Conservation (phyloP, 257 asterid genomes). For the Ocimum tenuiflorum region DNA sequence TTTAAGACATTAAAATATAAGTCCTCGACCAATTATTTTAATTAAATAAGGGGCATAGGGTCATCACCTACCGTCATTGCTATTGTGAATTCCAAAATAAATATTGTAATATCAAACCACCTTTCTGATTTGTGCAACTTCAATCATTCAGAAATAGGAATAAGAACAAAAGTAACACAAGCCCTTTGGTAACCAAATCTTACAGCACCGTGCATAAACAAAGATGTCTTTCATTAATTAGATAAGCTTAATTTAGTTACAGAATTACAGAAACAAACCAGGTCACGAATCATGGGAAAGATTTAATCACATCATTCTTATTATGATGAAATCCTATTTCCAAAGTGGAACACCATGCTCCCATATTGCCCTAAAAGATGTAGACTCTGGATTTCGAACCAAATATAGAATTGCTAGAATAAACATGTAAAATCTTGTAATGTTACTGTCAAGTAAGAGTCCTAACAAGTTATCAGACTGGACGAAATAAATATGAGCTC, state of each 20-base stretch:
- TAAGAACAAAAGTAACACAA: too few relatives aligned
- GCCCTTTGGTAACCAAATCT: too few relatives aligned
- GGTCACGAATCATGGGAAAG: background rate
- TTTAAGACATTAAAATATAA: background rate
- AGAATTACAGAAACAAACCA: background rate
- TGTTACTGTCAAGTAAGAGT: background rate
- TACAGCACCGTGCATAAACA: too few relatives aligned
- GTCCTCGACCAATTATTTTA: background rate
- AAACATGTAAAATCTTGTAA: background rate
- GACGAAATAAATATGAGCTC: background rate
- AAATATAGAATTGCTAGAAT: background rate
- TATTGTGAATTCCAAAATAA: too few relatives aligned
- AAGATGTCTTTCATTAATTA: too few relatives aligned
- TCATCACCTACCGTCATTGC: too few relatives aligned
- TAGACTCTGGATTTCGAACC: background rate
- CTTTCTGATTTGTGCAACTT: too few relatives aligned
- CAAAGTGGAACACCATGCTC: background rate
- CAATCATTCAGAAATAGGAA: too few relatives aligned
- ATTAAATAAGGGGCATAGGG: background rate
- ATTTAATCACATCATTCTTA: background rate
- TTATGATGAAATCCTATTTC: background rate
- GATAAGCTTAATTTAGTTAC: too few relatives aligned
- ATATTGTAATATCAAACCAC: too few relatives aligned
- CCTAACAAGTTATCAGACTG: background rate
- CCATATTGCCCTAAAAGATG: background rate